These are phyloP conservation scores for Pistacia integerrima DNA, from an alignment of 345 rosid species.

Conservation along the genomic window DNA sequence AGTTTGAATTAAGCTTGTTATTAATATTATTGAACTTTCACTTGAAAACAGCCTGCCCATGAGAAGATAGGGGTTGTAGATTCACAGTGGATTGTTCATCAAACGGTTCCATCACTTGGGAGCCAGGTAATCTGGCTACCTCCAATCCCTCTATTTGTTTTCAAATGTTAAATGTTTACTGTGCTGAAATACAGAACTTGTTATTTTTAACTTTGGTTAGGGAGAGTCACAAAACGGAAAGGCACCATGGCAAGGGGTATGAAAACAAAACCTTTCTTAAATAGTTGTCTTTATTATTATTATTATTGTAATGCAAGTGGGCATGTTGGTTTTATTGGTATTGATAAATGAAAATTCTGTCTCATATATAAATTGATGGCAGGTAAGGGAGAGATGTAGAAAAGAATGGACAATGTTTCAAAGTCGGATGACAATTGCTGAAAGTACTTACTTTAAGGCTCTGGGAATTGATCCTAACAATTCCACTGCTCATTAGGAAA, in stretches of 20 bases:
- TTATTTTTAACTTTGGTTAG: constrained; percentile 27
- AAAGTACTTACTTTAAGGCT: constrained; percentile 52
- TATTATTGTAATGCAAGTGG: background rate
- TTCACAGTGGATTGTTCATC: constrained; percentile 96
- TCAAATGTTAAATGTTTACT: background rate
- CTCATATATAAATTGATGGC: background rate
- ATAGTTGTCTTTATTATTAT: background rate
- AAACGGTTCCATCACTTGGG: constrained; percentile 85
- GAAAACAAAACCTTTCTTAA: constrained; percentile 2
- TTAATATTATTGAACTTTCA: background rate
- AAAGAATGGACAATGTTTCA: constrained; percentile 84
- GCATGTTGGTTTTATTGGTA: background rate
- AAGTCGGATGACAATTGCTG: constrained; percentile 59
- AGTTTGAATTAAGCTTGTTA: background rate
- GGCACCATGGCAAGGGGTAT: constrained; percentile 95
- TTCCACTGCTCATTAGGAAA: constrained; percentile 39
- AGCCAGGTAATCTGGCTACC: constrained; percentile 59
- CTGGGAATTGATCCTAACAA: constrained; percentile 36
- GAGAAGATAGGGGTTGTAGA: constrained; percentile 99
- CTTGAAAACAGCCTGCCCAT: constrained; percentile 77
- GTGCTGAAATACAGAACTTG: constrained; percentile 3
- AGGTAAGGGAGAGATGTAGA: constrained; percentile 92
- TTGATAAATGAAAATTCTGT: too few species aligned
- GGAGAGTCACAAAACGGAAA: constrained; percentile 71
- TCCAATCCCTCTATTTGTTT: background rate